Conservation (phyloP, 2,329 filamentous ascomycete species). For the Shiraia bambusicola region DNA sequence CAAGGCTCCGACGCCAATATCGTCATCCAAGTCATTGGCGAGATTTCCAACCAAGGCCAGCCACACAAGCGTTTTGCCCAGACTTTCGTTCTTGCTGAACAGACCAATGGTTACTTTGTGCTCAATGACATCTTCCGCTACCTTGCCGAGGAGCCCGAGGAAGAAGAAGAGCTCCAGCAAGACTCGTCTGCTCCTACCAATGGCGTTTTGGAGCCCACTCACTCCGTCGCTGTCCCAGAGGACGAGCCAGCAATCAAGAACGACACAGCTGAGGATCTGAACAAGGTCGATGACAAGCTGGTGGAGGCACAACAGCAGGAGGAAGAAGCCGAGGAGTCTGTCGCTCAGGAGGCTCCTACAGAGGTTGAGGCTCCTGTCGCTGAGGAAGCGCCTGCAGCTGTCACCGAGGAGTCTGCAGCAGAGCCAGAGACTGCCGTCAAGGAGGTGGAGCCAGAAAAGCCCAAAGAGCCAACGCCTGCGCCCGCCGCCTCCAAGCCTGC, state of each 20-base stretch:
- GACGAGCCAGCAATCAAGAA: constrained; percentile 35
- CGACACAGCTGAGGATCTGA: constrained; percentile 48
- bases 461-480: constrained; percentile 62
- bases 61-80: constrained; percentile 96
- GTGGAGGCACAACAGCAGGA: constrained; percentile 58
- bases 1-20: constrained; percentile 92
- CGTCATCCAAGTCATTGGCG: constrained; percentile 95
- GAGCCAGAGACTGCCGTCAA: constrained; percentile 30
- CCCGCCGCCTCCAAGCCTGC: constrained; percentile 60
- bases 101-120: constrained; percentile 96
- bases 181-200: constrained; percentile 37
- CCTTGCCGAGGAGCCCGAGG: constrained; percentile 80
- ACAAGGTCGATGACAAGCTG: constrained; percentile 70
- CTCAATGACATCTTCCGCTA: constrained; percentile 98
- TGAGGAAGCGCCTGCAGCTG: constrained; percentile 40
- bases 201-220: constrained; percentile 46
- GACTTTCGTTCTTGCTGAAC: constrained; percentile 94
- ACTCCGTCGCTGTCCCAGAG: constrained; percentile 37
- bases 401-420: constrained; percentile 35
- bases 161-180: constrained; percentile 52
- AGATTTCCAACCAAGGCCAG: constrained; percentile 90
- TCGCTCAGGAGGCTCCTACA: constrained; percentile 39
- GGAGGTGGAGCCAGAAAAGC: constrained; percentile 51
- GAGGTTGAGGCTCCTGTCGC: constrained; percentile 37
- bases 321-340: constrained; percentile 25